A percentile compares a stretch with the other conserved stretches of the same genome.
Evolutionary conservation across 2,329 filamentous ascomycete species (phyloP).

Genomic region (Phaeosphaeria sp.): DNA sequence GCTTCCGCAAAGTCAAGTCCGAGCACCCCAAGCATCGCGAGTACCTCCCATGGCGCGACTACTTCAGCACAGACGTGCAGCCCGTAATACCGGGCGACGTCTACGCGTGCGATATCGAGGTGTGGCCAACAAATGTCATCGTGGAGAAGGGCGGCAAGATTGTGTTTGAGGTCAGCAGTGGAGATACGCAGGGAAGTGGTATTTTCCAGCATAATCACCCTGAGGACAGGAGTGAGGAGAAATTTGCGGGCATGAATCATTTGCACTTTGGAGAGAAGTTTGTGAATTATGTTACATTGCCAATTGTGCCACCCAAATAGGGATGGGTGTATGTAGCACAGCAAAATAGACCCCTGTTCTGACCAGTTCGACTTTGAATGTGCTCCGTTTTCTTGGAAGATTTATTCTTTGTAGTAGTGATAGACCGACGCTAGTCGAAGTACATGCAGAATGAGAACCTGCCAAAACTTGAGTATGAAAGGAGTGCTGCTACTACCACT

Average conservation of each 20-base stretch:
- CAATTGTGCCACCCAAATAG: constrained; percentile 57
- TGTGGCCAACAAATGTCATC: constrained; percentile 71
- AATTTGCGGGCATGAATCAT: constrained; percentile 59
- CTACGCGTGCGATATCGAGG: constrained; percentile 67
- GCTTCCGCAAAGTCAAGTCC: constrained; percentile 61
- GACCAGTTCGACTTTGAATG: background rate
- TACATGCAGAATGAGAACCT: no score
- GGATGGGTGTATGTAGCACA: background rate
- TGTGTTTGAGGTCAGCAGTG: constrained; percentile 61
- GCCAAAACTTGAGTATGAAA: no score
- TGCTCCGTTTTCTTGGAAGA: no score
- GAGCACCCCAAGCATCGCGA: constrained; percentile 59
- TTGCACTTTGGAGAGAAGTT: constrained; percentile 59
- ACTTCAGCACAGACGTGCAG: constrained; percentile 60
- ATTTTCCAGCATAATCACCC: constrained; percentile 63
- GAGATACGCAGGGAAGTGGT: constrained; percentile 66
- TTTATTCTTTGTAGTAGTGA: no score
- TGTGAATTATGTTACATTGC: constrained; percentile 61
- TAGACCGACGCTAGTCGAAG: no score
- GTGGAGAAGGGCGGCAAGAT: constrained; percentile 60
- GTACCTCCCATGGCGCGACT: constrained; percentile 66
- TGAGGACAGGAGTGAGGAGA: constrained; percentile 54
- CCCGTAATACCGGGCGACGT: constrained; percentile 63
- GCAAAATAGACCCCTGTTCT: background rate
- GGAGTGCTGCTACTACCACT: no score